phyloP scores from a whole-genome alignment of 352 stramenopile species.

The Achlya hypogyna region DNA sequence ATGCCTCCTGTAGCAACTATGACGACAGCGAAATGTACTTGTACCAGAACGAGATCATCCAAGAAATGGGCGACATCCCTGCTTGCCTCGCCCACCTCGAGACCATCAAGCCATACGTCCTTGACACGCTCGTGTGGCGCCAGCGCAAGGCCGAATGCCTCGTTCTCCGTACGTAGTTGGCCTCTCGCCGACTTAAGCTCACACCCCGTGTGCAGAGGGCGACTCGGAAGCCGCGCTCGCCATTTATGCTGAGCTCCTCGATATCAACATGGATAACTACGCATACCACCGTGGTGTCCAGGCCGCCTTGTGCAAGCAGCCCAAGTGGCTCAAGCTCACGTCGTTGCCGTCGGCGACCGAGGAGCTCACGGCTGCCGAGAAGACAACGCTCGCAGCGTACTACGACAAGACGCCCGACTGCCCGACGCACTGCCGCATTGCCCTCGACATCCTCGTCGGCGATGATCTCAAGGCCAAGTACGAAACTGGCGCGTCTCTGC shows the following conservation, averaged over 20 bases:
- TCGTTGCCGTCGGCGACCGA: constrained; percentile 36
- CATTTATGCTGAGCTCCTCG: constrained; percentile 64
- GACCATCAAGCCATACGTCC: constrained; percentile 57
- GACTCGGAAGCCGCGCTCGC: constrained; percentile 49
- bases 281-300: constrained; percentile 80
- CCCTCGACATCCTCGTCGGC: constrained; percentile 7
- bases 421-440: constrained; percentile 15
- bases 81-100: constrained; percentile 82
- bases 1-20: constrained; percentile 47
- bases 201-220: constrained; percentile 25
- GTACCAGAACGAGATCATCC: constrained; percentile 92
- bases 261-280: constrained; percentile 89
- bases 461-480: constrained; percentile 8
- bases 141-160: constrained; percentile 71
- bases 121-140: constrained; percentile 64
- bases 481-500: neutral
- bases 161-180: constrained; percentile 26
- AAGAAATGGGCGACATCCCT: constrained; percentile 81
- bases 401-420: constrained; percentile 10
- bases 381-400: neutral
- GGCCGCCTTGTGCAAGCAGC: constrained; percentile 54
- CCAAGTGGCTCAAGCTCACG: constrained; percentile 40
- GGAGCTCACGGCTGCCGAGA: constrained; percentile 23
- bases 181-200: neutral
- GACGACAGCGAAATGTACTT: constrained; percentile 95